These are phyloP conservation scores for Acacia concinna DNA, from an alignment of 331 rosid species.

Conservation along the genomic window DNA sequence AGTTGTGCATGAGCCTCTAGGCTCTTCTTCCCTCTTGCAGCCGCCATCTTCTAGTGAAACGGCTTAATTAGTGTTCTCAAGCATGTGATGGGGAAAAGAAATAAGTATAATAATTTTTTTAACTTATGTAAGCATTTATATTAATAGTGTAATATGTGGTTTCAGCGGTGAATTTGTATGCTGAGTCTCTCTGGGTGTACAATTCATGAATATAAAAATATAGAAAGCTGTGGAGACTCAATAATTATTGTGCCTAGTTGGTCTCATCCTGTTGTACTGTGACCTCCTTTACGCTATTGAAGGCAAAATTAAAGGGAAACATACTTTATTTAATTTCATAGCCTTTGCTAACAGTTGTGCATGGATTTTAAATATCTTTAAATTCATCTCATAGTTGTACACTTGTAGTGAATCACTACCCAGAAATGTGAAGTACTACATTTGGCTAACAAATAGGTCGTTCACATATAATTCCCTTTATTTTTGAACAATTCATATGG, in stretches of 20 bases:
- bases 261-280: neutral
- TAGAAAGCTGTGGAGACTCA: constrained; percentile 7
- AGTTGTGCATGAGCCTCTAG: constrained; percentile 71
- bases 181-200: neutral
- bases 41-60: constrained; percentile 49
- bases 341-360: neutral
- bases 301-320: neutral
- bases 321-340: neutral
- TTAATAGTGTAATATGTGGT: constrained; percentile 21
- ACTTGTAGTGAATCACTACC: neutral
- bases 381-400: too few species aligned
- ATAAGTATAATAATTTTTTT: constrained; percentile 31
- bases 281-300: neutral
- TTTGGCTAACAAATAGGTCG: neutral
- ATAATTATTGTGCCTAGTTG: neutral
- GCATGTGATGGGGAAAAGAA: constrained; percentile 18
- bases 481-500: neutral
- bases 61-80: constrained; percentile 6
- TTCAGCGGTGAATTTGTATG: neutral
- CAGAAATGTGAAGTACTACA: neutral
- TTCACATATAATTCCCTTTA: neutral
- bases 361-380: neutral
- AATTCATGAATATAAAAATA: constrained; percentile 6
- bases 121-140: constrained; percentile 7
- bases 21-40: constrained; percentile 55